Evolutionary conservation across 441 rosid genomes (phyloP).

Genomic region (Populus hybrid): DNA sequence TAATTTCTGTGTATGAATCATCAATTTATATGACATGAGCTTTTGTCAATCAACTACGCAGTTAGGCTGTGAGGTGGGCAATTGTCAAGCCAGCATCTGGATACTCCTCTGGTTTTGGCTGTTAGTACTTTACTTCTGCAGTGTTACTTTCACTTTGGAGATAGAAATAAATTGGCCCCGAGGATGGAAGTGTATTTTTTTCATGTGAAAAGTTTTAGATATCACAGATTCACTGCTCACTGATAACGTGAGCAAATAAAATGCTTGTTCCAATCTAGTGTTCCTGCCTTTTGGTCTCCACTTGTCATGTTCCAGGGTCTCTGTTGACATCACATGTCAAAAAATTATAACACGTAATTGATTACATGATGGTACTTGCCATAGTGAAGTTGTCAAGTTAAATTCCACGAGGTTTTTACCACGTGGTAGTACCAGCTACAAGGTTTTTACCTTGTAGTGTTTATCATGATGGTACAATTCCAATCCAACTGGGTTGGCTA

Average conservation of each 20-base stretch:
- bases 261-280: not conserved
- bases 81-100: not conserved
- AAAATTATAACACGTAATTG: not conserved
- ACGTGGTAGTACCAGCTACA: not conserved
- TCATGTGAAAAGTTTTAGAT: not conserved
- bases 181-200: not conserved
- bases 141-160: not conserved
- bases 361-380: not conserved
- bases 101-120: not conserved
- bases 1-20: not conserved
- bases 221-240: not conserved
- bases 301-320: not conserved
- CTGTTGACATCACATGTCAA: not conserved
- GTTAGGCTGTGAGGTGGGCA: not conserved
- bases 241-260: not conserved
- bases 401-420: not conserved
- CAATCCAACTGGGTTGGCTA: not conserved
- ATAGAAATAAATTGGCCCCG: constrained; percentile 3
- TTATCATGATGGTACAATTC: not conserved
- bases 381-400: not conserved
- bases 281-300: not conserved
- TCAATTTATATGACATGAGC: not conserved
- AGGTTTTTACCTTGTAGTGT: not conserved
- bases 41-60: not conserved
- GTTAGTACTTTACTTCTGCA: not conserved